A percentile compares a stretch with the other conserved stretches of the same genome.
Conservation (phyloP, 2,329 filamentous ascomycete genomes). For the Aspergillus sp. region DNA sequence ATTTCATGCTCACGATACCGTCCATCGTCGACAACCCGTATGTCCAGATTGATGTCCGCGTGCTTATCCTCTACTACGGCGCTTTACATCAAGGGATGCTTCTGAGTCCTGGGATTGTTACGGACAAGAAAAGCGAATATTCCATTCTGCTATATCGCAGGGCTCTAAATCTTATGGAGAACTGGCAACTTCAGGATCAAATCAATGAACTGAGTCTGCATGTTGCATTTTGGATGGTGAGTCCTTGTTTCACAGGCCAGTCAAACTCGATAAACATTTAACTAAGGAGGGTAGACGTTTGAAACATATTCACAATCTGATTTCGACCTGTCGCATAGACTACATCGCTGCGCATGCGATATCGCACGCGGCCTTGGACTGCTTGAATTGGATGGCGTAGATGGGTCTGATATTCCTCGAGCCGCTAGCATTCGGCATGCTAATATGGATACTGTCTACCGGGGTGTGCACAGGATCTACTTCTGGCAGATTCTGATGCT, state of each 20-base stretch:
- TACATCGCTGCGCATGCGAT: background rate
- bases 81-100: background rate
- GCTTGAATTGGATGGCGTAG: background rate
- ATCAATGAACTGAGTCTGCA: background rate
- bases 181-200: background rate
- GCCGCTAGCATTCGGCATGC: background rate
- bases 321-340: background rate
- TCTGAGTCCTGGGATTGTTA: background rate
- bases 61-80: background rate
- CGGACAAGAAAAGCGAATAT: background rate
- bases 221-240: background rate
- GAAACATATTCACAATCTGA: background rate
- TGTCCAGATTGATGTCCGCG: background rate
- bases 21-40: background rate
- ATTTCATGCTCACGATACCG: background rate
- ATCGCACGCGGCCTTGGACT: background rate
- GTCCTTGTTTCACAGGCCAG: no score
- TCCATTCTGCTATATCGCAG: background rate
- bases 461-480: background rate
- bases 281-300: background rate
- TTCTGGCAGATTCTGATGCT: constrained; percentile 1
- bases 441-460: background rate
- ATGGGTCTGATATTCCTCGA: background rate
- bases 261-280: background rate
- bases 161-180: background rate